Evolutionary conservation across 164 flowering plant species (phyloP), one percentile per base, ranked within the genome.

Genomic region (Tetracentron sinense): DNA sequence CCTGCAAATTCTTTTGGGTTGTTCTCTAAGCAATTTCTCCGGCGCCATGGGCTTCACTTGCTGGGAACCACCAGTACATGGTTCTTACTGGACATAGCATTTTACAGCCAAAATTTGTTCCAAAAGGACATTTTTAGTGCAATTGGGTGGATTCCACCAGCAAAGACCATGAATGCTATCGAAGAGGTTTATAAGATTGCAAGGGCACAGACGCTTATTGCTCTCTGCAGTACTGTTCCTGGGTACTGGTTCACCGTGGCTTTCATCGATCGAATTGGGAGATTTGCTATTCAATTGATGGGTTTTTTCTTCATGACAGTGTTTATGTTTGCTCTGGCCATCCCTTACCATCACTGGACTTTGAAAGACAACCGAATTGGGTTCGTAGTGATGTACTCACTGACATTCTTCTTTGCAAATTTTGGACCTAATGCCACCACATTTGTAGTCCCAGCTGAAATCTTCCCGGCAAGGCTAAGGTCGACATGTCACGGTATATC

Each of bases 241-340:
- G 82, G 79, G 10, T 75, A 76, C 56, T 75, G 82, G 82, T 75
- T 75, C 63, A 79, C 82, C 0, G 81, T 77, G 8, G 69, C 69
- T 0, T 47, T 72, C 26, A 77, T 77, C 2, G 81, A 77, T n/a
- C 22, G 28, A 7, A 58, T 77, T 10, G 81, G 81, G 1, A 33
- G 81, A 42, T 77, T 74, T n/a, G 64, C 72, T 6, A 65, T 65
- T 54, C 69, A 65, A 42, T 16, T 63, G 30, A 52, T 31, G 58
- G 66, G 66, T 3, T 63, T 63, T 50, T 63, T 63, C 49, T 51
- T 63, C 57, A 63, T 63, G 66, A 63, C 66, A n/a, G n/a, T n/a
- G n/a, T n/a, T n/a, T n/a, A n/a, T n/a, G n/a, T n/a, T n/a, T n/a
- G n/a, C n/a, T n/a, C 22, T 63, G 30, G 66, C 58, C 23, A 30